Base-by-base conservation (phyloP, 78 protist genomes). In the Salpingoeca rosetta region DNA sequence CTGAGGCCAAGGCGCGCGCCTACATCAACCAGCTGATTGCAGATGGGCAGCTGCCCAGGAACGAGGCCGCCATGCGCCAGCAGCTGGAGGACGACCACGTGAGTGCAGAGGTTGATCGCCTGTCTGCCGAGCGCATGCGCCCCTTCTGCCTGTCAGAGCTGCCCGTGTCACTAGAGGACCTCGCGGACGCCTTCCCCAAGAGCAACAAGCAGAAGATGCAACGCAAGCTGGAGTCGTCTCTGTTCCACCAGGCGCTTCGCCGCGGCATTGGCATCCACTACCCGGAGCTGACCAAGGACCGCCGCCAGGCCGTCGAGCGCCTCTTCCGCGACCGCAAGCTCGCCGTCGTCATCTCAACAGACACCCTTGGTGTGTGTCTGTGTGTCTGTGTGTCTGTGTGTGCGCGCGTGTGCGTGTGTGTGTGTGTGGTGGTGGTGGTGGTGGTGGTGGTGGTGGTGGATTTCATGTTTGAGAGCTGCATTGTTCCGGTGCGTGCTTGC, bases 291-390 rank as follows among this genome's bases (percentile, higher is more conserved):
- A 17, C 84, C 11, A 2, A 24, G 39, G 28, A 39, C n/a, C 86
- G 86, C 78, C 76, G 90, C 7, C 51, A 2, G 65, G 39, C 82
- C 35, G 93, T 89, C 42, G 93, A 91, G 89, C 12, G 56, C 39
- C 83, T 93, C 81, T 93, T 93, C 86, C 90, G 95, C 3, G 26
- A 2, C 44, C 28, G 45, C 44, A 51, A 88, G 72, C 65, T 93
- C 41, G 36, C 51, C 41, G 88, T 93, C 22, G 86, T 93, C 39
- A 3, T 94, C 28, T 91, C 95, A 28, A 94, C 96, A 3, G 86
- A 44, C 2, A 87, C 95, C 17, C 92, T 96, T 31, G 93, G 96
- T 27, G 86, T 94, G n/a, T 7, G 65, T n/a, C n/a, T n/a, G n/a
- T n/a, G n/a, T n/a, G n/a, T n/a, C n/a, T n/a, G n/a, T n/a, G n/a